Percentiles rank a stretch among this genome's conserved stretches.
Evolutionary conservation across 208 protist species (phyloP).

Genomic region (Perkinsela sp.): DNA sequence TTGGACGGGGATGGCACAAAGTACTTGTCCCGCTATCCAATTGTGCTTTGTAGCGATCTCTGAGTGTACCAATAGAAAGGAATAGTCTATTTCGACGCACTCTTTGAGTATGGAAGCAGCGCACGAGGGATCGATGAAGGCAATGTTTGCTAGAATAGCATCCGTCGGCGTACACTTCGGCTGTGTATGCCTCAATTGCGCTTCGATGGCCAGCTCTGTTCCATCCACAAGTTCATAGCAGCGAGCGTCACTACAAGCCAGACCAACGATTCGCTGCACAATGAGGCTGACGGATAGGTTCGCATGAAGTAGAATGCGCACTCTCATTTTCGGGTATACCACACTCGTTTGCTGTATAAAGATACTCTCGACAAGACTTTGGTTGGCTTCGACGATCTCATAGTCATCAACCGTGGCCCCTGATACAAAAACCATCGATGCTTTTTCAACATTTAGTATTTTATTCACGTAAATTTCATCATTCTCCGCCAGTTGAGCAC

Average conservation of each 20-base stretch:
- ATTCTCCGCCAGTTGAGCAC: neutral
- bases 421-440: slow-evolving; percentile 30
- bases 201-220: neutral
- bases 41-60: no score
- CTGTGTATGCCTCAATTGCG: no score
- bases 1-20: no score
- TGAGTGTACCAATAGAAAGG: no score
- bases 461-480: neutral
- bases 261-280: neutral
- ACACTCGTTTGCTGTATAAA: slow-evolving; percentile 52
- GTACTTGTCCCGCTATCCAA: no score
- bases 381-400: slow-evolving; percentile 66
- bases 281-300: neutral
- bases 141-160: no score
- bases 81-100: no score
- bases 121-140: no score
- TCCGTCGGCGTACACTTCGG: no score
- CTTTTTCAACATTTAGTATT: slow-evolving; percentile 4
- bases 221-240: neutral
- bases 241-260: neutral
- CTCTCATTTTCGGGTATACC: slow-evolving; percentile 16
- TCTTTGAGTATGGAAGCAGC: no score
- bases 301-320: slow-evolving; percentile 11
- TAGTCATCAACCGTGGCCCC: slow-evolving; percentile 57
- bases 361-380: slow-evolving; percentile 29